phyloP scores from a whole-genome alignment of 2,329 filamentous ascomycete genomes.

The Orbilia oligospora region DNA sequence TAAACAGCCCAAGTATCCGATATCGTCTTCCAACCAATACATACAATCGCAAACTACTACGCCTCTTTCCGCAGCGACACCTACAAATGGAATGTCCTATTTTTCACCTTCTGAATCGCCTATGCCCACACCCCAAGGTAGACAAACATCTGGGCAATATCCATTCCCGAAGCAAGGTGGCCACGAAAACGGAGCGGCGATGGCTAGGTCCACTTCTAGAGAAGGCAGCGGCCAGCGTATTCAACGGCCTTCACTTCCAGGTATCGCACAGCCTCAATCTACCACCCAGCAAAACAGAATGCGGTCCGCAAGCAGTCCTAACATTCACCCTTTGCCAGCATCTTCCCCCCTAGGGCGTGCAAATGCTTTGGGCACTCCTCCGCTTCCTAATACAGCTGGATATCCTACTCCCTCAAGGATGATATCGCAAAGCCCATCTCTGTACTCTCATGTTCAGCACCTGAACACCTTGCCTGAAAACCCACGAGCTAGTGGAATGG shows the following conservation, averaged over 20 bases:
- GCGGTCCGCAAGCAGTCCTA: slow-evolving; percentile 93
- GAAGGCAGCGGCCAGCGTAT: slow-evolving; percentile 73
- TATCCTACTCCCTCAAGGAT: slow-evolving; percentile 46
- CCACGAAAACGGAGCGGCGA: slow-evolving; percentile 73
- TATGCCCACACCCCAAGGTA: slow-evolving; percentile 74
- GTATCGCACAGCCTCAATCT: slow-evolving; percentile 71
- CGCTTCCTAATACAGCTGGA: slow-evolving; percentile 68
- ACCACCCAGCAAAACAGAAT: slow-evolving; percentile 77
- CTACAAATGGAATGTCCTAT: slow-evolving; percentile 81
- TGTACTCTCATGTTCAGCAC: slow-evolving; percentile 54
- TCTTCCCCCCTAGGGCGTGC: slow-evolving; percentile 73
- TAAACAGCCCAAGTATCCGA: slow-evolving; percentile 57
- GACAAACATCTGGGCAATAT: slow-evolving; percentile 78
- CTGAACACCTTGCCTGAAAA: slow-evolving; percentile 52
- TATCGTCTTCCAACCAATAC: slow-evolving; percentile 49
- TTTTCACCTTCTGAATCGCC: slow-evolving; percentile 92
- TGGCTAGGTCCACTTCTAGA: slow-evolving; percentile 83
- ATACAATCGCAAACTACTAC: slow-evolving; percentile 64
- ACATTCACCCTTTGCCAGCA: slow-evolving; percentile 82
- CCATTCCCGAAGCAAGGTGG: slow-evolving; percentile 74
- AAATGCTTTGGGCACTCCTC: slow-evolving; percentile 69
- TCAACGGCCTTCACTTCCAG: slow-evolving; percentile 84
- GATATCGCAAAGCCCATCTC: slow-evolving; percentile 47
- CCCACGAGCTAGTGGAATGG: slow-evolving; percentile 61
- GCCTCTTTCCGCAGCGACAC: slow-evolving; percentile 65